A percentile compares a stretch with the other conserved stretches of the same genome.
Evolutionary conservation across 192 early-diverging fungal genomes (phyloP).

Genomic region (Podila clonocystis): DNA sequence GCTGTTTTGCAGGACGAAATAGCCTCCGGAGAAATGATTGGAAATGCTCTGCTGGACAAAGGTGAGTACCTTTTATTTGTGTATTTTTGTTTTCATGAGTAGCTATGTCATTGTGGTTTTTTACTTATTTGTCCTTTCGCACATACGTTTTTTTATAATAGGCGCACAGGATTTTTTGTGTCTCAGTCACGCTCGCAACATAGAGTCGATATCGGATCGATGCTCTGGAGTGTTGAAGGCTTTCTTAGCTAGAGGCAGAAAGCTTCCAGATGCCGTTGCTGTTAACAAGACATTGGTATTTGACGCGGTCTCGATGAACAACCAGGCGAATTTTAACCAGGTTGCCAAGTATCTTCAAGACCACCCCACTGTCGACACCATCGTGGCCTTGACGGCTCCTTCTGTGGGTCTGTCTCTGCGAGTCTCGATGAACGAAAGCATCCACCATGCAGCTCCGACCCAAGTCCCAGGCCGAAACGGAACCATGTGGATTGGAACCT

Average conservation of each 20-base stretch:
- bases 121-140: background rate
- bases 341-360: conserved; percentile 4
- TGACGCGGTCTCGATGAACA: background rate
- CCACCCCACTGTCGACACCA: conserved; percentile 14
- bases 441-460: background rate
- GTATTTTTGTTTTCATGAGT: background rate
- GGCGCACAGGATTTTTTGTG: conserved; percentile 38
- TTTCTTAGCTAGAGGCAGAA: conserved; percentile 11
- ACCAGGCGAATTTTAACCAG: background rate
- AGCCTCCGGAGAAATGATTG: conserved; percentile 21
- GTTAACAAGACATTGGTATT: conserved; percentile 19
- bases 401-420: background rate
- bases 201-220: conserved; percentile 24
- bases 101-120: background rate
- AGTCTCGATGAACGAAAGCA: conserved; percentile 1
- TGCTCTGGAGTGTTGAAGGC: conserved; percentile 39
- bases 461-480: conserved; percentile 20
- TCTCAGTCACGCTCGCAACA: background rate
- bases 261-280: background rate
- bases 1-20: conserved; percentile 41
- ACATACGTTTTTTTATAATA: background rate
- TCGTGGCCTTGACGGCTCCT: conserved; percentile 1
- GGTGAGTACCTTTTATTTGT: conserved; percentile 2
- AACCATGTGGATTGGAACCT: conserved; percentile 33
- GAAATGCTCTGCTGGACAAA: conserved; percentile 30